A percentile compares a stretch with the other conserved stretches of the same genome.
phyloP scores from a whole-genome alignment of 495 filamentous ascomycete species.

The Tetracladium setigerum region DNA sequence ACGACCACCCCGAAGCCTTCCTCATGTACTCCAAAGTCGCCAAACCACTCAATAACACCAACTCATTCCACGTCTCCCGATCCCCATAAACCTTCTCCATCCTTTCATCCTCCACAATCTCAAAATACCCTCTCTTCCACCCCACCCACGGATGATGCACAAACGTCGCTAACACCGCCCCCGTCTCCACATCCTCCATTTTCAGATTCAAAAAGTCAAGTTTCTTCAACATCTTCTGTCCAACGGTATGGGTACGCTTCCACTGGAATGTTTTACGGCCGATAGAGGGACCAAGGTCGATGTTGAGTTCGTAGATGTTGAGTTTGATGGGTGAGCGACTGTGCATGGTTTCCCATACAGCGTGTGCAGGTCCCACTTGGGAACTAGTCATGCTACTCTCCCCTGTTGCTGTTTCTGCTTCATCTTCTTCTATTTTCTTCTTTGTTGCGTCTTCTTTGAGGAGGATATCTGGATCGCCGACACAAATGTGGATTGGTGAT shows the following conservation, averaged over 20 bases:
- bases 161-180: not conserved
- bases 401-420: too few relatives aligned
- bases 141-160: not conserved
- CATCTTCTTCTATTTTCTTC: too few relatives aligned
- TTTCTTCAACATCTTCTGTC: not conserved
- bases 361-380: too few relatives aligned
- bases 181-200: not conserved
- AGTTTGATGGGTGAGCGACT: too few relatives aligned
- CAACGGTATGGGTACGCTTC: not conserved
- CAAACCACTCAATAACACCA: not conserved
- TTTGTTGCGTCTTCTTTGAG: too few relatives aligned
- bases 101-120: not conserved
- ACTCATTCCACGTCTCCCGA: not conserved
- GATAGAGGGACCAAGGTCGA: not conserved
- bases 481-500: too few relatives aligned
- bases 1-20: not conserved
- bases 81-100: not conserved
- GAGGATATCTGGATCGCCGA: too few relatives aligned
- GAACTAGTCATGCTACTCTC: too few relatives aligned
- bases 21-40: not conserved
- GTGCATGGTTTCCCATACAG: too few relatives aligned
- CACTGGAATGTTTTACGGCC: not conserved
- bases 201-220: not conserved
- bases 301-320: not conserved
- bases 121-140: not conserved